These are phyloP conservation scores for Pseudocercospora musae DNA, from an alignment of 2,329 filamentous ascomycete species.

Conservation along the genomic window DNA sequence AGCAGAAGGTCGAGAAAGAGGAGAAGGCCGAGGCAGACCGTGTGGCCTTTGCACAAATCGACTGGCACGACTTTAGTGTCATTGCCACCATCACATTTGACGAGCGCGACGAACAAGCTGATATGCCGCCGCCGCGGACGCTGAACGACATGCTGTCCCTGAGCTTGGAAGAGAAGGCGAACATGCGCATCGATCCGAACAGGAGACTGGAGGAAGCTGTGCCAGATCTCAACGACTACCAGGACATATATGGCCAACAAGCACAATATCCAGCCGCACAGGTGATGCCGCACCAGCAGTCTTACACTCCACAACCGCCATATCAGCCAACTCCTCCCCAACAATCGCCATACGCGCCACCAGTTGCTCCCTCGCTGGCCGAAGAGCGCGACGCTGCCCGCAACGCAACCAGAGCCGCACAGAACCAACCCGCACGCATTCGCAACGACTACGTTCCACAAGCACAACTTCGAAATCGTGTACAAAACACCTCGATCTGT, in stretches of 20 bases:
- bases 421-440: slow-evolving; percentile 63
- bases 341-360: slow-evolving; percentile 25
- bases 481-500: slow-evolving; percentile 68
- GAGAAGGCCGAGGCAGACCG: slow-evolving; percentile 82
- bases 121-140: slow-evolving; percentile 83
- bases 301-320: slow-evolving; percentile 28
- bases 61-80: slow-evolving; percentile 97
- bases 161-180: slow-evolving; percentile 91
- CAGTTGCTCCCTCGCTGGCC: slow-evolving; percentile 29
- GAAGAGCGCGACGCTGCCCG: slow-evolving; percentile 60
- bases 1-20: slow-evolving; percentile 83
- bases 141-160: slow-evolving; percentile 90
- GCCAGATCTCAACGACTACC: slow-evolving; percentile 65
- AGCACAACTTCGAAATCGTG: slow-evolving; percentile 56
- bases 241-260: slow-evolving; percentile 37
- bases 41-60: slow-evolving; percentile 75
- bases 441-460: slow-evolving; percentile 89
- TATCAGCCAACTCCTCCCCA: slow-evolving; percentile 29
- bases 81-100: slow-evolving; percentile 93
- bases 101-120: slow-evolving; percentile 78
- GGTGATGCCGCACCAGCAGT: slow-evolving; percentile 21
- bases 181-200: slow-evolving; percentile 76
- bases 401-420: slow-evolving; percentile 64
- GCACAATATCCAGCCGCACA: slow-evolving; percentile 30
- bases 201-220: slow-evolving; percentile 92